Evolutionary conservation across 176 grass and related monocot species (phyloP).

Genomic region (Cymbopogon citratus): DNA sequence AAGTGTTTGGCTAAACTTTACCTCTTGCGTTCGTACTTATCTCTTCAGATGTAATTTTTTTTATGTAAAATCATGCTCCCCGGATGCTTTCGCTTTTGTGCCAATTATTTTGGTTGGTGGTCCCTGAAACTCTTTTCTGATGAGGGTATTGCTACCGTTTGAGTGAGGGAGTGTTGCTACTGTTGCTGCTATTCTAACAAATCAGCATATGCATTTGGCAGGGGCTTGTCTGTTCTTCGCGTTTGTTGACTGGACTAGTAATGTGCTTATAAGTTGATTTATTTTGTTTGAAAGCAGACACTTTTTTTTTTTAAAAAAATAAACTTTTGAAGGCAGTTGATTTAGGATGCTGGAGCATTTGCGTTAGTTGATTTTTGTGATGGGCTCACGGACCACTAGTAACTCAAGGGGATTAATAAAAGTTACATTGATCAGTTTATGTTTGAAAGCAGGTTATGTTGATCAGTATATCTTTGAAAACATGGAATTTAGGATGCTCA

Average conservation of each 20-base stretch:
- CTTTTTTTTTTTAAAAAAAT: too few relatives aligned
- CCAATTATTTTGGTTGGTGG: neutral
- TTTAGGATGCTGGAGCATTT: neutral
- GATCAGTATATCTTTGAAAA: too few relatives aligned
- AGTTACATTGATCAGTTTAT: too few relatives aligned
- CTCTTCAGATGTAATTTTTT: too few relatives aligned
- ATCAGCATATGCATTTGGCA: neutral
- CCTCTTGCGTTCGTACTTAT: neutral
- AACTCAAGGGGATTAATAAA: too few relatives aligned
- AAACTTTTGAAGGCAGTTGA: neutral
- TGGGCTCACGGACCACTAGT: neutral
- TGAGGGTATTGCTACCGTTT: too few relatives aligned
- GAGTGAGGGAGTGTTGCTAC: neutral
- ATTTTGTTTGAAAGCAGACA: neutral
- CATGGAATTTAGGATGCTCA: too few relatives aligned
- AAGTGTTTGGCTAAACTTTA: too few relatives aligned
- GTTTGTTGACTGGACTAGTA: neutral
- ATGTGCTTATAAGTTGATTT: neutral
- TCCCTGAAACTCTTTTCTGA: too few relatives aligned
- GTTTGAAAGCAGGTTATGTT: too few relatives aligned
- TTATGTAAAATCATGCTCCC: neutral
- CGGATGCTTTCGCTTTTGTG: neutral
- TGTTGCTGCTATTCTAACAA: neutral
- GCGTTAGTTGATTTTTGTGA: neutral
- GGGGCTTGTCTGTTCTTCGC: neutral